Percentiles rank a stretch among this genome's conserved stretches.
These are phyloP conservation scores for Lactarius indigo DNA, from an alignment of 768 basidiomycete species.

Conservation along the genomic window DNA sequence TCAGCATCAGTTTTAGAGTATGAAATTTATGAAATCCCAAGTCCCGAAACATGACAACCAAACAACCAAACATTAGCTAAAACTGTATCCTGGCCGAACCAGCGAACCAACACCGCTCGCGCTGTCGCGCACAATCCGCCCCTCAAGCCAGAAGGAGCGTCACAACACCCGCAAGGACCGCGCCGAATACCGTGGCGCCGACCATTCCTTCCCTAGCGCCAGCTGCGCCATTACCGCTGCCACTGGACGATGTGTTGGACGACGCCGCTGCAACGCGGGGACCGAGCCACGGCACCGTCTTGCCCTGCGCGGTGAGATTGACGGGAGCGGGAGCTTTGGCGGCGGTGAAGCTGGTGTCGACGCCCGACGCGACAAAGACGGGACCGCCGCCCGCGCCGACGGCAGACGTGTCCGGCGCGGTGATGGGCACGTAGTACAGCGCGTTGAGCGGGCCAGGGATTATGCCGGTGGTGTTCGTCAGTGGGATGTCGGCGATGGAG, in stretches of 20 bases:
- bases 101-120: background rate
- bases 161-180: background rate
- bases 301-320: conserved; percentile 36
- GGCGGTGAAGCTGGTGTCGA: conserved; percentile 36
- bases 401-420: conserved; percentile 40
- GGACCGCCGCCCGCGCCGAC: conserved; percentile 42
- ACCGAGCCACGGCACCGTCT: conserved; percentile 27
- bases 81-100: too few relatives aligned
- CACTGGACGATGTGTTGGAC: too few relatives aligned
- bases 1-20: too few relatives aligned
- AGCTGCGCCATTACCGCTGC: background rate
- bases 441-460: conserved; percentile 45
- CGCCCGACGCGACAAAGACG: conserved; percentile 30
- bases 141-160: background rate
- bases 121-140: background rate
- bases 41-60: too few relatives aligned
- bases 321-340: conserved; percentile 33
- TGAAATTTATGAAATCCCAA: too few relatives aligned
- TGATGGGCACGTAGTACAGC: conserved; percentile 35
- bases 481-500: conserved; percentile 29
- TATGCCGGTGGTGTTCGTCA: conserved; percentile 41
- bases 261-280: background rate
- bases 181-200: background rate
- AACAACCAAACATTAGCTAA: too few relatives aligned
- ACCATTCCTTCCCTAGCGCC: background rate